Percentiles rank a stretch among this genome's conserved stretches.
phyloP scores from a whole-genome alignment of 805 yeast genomes.

The Saccharomycodes ludwigii region DNA sequence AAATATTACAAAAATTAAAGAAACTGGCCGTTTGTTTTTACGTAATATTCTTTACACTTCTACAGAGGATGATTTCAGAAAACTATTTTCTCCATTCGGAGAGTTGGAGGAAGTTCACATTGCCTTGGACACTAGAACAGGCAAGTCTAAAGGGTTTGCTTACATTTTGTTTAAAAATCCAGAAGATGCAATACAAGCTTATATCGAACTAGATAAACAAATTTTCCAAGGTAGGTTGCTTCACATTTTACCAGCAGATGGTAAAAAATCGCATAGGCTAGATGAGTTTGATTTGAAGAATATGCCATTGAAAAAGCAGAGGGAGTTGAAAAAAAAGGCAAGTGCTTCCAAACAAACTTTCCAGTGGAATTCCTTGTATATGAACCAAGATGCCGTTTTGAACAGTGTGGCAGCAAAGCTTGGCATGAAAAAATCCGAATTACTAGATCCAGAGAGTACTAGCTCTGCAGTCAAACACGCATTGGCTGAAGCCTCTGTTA shows the following conservation, averaged over 20 bases:
- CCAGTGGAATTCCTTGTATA: constrained; percentile 87
- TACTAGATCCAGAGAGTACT: constrained; percentile 78
- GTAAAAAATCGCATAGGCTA: constrained; percentile 66
- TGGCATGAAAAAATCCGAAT: constrained; percentile 72
- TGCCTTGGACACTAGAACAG: constrained; percentile 83
- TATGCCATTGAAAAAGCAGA: constrained; percentile 84
- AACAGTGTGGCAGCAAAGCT: constrained; percentile 77
- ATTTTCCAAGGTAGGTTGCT: constrained; percentile 89
- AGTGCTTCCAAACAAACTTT: constrained; percentile 80
- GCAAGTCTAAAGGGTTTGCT: constrained; percentile 86
- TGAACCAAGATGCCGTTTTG: constrained; percentile 85
- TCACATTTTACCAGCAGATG: constrained; percentile 79
- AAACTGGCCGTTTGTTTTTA: constrained; percentile 74
- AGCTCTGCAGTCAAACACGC: constrained; percentile 93
- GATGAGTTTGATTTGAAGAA: constrained; percentile 89
- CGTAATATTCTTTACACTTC: constrained; percentile 77
- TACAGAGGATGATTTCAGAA: constrained; percentile 63
- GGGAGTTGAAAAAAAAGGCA: constrained; percentile 69
- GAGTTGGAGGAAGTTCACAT: constrained; percentile 77
- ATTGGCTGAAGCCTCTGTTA: constrained; percentile 90
- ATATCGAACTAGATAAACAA: constrained; percentile 62
- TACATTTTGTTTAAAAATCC: constrained; percentile 62
- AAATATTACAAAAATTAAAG: constrained; percentile 37
- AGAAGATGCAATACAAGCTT: constrained; percentile 69
- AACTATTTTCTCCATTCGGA: constrained; percentile 59